A percentile compares a stretch with the other conserved stretches of the same genome.
These are phyloP conservation scores for Kondoa malvinella DNA, from an alignment of 768 basidiomycete species.

Conservation along the genomic window DNA sequence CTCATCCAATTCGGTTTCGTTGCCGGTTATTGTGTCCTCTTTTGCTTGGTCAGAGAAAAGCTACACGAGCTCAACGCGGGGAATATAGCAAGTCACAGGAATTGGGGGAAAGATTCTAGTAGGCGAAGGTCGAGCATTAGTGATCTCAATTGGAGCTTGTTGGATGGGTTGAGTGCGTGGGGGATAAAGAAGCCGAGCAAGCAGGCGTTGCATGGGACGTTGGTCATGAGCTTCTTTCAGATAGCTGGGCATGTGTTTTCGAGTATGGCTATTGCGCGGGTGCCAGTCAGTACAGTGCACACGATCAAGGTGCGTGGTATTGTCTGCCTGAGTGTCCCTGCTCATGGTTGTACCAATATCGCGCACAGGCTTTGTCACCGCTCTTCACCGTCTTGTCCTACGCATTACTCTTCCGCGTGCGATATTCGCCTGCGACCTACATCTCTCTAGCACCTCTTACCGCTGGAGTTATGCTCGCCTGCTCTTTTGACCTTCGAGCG, in stretches of 20 bases:
- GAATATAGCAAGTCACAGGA: neutral
- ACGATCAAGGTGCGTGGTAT: slow-evolving; percentile 71
- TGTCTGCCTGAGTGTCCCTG: slow-evolving; percentile 3
- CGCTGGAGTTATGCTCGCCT: slow-evolving; percentile 91
- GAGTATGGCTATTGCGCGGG: slow-evolving; percentile 75
- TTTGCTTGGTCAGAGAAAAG: slow-evolving; percentile 41
- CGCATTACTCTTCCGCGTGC: slow-evolving; percentile 77
- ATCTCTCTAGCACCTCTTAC: slow-evolving; percentile 79
- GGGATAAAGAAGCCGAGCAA: slow-evolving; percentile 44
- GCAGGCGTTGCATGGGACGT: slow-evolving; percentile 55
- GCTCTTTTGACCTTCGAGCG: slow-evolving; percentile 75
- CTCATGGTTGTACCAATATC: too few species aligned
- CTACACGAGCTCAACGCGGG: neutral
- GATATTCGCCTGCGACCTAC: slow-evolving; percentile 81
- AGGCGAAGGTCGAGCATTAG: neutral
- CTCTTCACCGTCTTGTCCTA: slow-evolving; percentile 94
- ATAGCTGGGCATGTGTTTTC: slow-evolving; percentile 96
- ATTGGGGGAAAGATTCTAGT: neutral
- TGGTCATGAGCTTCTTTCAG: slow-evolving; percentile 95
- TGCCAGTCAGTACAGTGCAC: slow-evolving; percentile 93
- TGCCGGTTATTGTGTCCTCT: slow-evolving; percentile 62
- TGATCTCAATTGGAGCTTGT: slow-evolving; percentile 10
- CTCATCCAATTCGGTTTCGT: slow-evolving; percentile 96
- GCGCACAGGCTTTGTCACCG: slow-evolving; percentile 77
- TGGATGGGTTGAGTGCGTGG: slow-evolving; percentile 26